Evolutionary conservation across 768 basidiomycete species (phyloP).

Genomic region (Russula foetens): DNA sequence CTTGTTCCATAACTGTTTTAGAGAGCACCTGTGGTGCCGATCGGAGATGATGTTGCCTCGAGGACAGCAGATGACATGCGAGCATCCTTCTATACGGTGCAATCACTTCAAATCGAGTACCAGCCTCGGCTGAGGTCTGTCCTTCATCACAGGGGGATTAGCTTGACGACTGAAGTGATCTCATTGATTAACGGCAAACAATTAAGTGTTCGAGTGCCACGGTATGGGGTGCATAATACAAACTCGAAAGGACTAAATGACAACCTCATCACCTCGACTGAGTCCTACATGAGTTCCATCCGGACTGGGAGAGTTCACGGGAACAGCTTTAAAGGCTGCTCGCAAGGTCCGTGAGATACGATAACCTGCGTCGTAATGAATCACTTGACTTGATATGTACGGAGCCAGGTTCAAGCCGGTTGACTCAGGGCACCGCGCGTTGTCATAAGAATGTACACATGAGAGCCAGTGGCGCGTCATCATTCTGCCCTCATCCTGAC

Average conservation of each 20-base stretch:
- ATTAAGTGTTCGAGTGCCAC: not conserved
- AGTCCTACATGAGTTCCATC: not conserved
- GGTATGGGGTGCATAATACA: too few species aligned
- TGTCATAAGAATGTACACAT: not conserved
- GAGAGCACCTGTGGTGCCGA: not conserved
- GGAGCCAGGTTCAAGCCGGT: not conserved
- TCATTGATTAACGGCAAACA: not conserved
- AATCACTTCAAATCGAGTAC: not conserved
- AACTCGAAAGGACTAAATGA: too few species aligned
- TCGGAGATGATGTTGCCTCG: not conserved
- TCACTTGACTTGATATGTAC: not conserved
- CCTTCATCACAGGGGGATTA: not conserved
- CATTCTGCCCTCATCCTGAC: not conserved
- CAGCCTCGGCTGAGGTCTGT: not conserved
- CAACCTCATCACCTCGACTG: not conserved
- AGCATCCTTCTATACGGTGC: not conserved
- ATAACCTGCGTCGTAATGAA: not conserved
- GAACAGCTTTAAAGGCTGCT: not conserved
- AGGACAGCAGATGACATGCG: not conserved
- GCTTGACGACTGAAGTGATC: not conserved
- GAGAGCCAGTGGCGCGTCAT: not conserved
- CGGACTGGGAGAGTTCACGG: not conserved
- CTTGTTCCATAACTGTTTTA: not conserved
- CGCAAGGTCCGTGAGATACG: slow-evolving; percentile 7
- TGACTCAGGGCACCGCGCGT: not conserved